Percentiles rank a stretch among this genome's conserved stretches.
These are phyloP conservation scores for Collybia sp. DNA, from an alignment of 768 basidiomycete species.

Conservation along the genomic window DNA sequence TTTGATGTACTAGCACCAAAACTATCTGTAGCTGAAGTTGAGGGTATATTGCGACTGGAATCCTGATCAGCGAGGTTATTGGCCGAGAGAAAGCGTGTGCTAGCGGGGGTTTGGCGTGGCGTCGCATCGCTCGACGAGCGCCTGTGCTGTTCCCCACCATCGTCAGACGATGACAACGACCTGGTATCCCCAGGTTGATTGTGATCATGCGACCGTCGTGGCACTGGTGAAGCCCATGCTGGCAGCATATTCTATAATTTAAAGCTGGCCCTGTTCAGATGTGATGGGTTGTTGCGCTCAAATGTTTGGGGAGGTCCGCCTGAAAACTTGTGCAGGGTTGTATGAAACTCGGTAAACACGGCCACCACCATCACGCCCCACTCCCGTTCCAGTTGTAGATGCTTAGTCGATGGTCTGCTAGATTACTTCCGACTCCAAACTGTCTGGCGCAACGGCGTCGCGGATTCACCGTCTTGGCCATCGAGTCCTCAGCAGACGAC, in stretches of 20 bases:
- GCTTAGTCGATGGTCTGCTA: no score
- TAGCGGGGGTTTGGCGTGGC: constrained; percentile 39
- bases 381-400: no score
- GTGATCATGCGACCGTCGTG: constrained; percentile 37
- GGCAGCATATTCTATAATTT: constrained; percentile 11
- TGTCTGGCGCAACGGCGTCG: constrained; percentile 4
- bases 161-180: constrained; percentile 25
- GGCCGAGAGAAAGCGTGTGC: constrained; percentile 26
- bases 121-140: constrained; percentile 48
- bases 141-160: constrained; percentile 25
- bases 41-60: constrained; percentile 1
- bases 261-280: neutral
- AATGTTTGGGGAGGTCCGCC: neutral
- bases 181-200: constrained; percentile 7
- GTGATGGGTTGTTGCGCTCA: neutral
- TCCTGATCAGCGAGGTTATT: constrained; percentile 25
- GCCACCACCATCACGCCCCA: no score
- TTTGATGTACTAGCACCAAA: constrained; percentile 17
- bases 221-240: constrained; percentile 26
- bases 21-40: no score
- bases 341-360: no score
- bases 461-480: constrained; percentile 60
- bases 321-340: neutral
- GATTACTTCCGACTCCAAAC: no score
- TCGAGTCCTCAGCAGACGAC: constrained; percentile 93